A percentile compares a stretch with the other conserved stretches of the same genome.
These are phyloP conservation scores for Serendipita sp. DNA, from an alignment of 768 basidiomycete genomes.

Conservation along the genomic window DNA sequence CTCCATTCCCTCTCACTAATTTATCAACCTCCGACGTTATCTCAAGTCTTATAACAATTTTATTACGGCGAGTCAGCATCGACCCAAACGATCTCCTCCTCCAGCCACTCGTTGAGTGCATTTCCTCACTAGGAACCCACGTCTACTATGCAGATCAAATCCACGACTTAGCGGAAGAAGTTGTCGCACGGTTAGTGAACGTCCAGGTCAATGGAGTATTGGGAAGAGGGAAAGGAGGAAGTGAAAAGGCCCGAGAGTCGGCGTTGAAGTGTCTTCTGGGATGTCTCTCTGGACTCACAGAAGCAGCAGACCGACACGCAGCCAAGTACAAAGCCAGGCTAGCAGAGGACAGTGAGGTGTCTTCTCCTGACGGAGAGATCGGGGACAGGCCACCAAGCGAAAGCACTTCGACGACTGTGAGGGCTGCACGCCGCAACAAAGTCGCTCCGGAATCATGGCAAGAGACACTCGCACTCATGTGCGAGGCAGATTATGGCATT, in stretches of 20 bases:
- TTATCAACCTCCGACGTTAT: conserved; percentile 82
- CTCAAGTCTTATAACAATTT: conserved; percentile 56
- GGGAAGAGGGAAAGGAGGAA: conserved; percentile 22
- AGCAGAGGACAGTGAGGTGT: background rate
- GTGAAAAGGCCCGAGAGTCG: conserved; percentile 36
- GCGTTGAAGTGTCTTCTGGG: conserved; percentile 58
- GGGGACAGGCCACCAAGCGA: conserved; percentile 1
- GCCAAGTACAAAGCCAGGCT: background rate
- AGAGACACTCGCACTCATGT: conserved; percentile 72
- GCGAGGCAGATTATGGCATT: conserved; percentile 62
- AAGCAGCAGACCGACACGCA: conserved; percentile 37
- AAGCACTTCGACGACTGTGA: background rate
- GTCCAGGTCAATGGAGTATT: conserved; percentile 50
- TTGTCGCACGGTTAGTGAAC: conserved; percentile 55
- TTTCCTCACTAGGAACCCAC: conserved; percentile 74
- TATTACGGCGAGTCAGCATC: conserved; percentile 52
- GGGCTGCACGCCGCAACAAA: conserved; percentile 17
- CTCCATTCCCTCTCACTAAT: conserved; percentile 69
- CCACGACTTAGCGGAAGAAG: conserved; percentile 75
- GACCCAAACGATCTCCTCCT: conserved; percentile 51
- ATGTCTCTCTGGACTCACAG: conserved; percentile 53
- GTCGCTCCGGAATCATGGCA: conserved; percentile 81
- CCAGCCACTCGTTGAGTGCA: conserved; percentile 52
- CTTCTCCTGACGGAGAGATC: background rate
- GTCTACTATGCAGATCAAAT: conserved; percentile 95